Base-by-base conservation (phyloP, 768 basidiomycete genomes). In the Boletus pseudopeckii region DNA sequence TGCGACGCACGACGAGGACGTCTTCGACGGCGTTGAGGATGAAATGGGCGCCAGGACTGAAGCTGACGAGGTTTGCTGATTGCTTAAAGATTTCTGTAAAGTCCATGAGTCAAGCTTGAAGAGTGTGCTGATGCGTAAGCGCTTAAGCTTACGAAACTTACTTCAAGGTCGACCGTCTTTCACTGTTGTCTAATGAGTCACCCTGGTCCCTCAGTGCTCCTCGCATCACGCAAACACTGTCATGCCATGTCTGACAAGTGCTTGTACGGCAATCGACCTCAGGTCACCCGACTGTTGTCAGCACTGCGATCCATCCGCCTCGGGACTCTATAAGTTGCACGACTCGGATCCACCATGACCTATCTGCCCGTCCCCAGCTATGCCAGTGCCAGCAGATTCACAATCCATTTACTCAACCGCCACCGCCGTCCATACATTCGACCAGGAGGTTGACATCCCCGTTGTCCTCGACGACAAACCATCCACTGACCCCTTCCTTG, bases 21-120 rank as follows among this genome's bases (percentile, higher is more conserved):
- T 92, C 85, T 58, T 86, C 78, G 26, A 88, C 77, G 2, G 89
- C 87, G 8, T 86, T 91, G 20, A 94, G 81, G 58, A 96, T 79
- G 64, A 93, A 92, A 53, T 93, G 88, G 0, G 89, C 82, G 14
- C 92, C 92, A 2, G 91, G 86, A 61, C 92, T 95, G 74, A 92
- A 94, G 17, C 77, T 68, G 55, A 90, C 89, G 40, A 90, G 80
- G n/a, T 71, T 78, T 8, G 75, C 71, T 6, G 89, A 80, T 45
- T 91, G 90, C 57, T 80, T 81, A 77, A 92, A 92, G 57, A 89
- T 78, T 66, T 92, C 88, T 18, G 91, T 92, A 64, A 92, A 92
- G 71, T 93, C 90, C 89, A 91, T 90, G 33, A 22, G 32, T 42
- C 41, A 28, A 41, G 24, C 24, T 24, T 24, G 24, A 24, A 24